Base-by-base conservation (phyloP, 805 yeast species). In the Candida ortonii region DNA sequence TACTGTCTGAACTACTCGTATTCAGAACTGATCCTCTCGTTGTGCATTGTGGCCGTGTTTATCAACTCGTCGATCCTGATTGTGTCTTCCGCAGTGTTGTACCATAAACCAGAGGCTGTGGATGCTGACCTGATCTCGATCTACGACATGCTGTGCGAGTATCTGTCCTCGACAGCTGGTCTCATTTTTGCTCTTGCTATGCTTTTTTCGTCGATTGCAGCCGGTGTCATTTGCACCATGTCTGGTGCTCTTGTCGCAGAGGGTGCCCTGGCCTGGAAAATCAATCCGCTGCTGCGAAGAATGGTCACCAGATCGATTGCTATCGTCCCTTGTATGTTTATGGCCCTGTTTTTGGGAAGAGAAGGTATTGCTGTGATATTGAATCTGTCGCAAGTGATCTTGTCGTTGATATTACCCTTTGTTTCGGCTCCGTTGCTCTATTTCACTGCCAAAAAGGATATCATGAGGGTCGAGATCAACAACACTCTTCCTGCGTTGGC, bases 171-270 rank as follows among this genome's bases (percentile, higher is more conserved):
- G 2, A 77, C 75, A 7, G 94, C 87, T 0, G 97, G 96, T 17
- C 78, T 86, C 1, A 60, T 87, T 1, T 89, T 89, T 62, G 87
- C 87, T 72, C 57, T 86, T 34, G 96, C 96, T 0, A 67, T 89
- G 48, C 64, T 89, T 24, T 74, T 84, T 39, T 81, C 93, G 38
- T 96, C 96, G 5, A 88, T 84, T 52, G 81, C 89, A 28, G 96
- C 96, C 0, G 95, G 96, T 30, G 78, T 89, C 26, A 89, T 88
- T 2, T 88, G 96, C 57, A 89, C 97, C 0, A 82, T 89, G 64
- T 86, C 95, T 0, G 96, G 96, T 7, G 95, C 89, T 59, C 79
- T 89, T 48, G 96, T 89, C 2, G 76, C 87, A 47, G 97, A 89
- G 57, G 97, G 97, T 1, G 90, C 85, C 52, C 65, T 89, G 24